phyloP scores from a whole-genome alignment of 1,284 basidiomycete genomes.

The Cutaneotrichosporon curvatum region DNA sequence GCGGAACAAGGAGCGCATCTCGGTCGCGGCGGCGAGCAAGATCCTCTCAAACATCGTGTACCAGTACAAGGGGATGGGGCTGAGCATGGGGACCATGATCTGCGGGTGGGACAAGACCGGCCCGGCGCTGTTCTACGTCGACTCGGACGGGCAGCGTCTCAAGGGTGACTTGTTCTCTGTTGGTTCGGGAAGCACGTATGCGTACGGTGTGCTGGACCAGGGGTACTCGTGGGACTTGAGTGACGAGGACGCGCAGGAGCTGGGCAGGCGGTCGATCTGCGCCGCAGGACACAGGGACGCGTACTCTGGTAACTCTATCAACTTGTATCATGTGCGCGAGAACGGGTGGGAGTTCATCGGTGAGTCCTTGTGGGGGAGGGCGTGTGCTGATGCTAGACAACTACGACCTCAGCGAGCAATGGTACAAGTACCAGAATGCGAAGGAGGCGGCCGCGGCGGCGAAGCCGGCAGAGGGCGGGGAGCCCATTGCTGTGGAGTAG shows the following conservation, averaged over 20 bases:
- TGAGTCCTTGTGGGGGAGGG: slow-evolving; percentile 44
- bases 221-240: slow-evolving; percentile 90
- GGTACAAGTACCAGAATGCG: slow-evolving; percentile 47
- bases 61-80: slow-evolving; percentile 97
- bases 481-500: slow-evolving; percentile 40
- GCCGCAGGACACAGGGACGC: slow-evolving; percentile 97
- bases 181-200: slow-evolving; percentile 95
- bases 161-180: slow-evolving; percentile 98
- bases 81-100: slow-evolving; percentile 99
- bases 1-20: slow-evolving; percentile 94
- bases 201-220: slow-evolving; percentile 91
- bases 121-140: slow-evolving; percentile 96
- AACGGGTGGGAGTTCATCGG: slow-evolving; percentile 90
- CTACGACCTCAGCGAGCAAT: slow-evolving; percentile 46
- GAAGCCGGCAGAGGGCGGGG: slow-evolving; percentile 14
- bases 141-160: slow-evolving; percentile 90
- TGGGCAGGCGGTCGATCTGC: slow-evolving; percentile 89
- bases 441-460: slow-evolving; percentile 34
- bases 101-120: slow-evolving; percentile 99
- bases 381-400: slow-evolving; percentile 28
- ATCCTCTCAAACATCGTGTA: slow-evolving; percentile 97
- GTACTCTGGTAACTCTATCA: slow-evolving; percentile 94
- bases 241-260: slow-evolving; percentile 90
- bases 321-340: slow-evolving; percentile 92
- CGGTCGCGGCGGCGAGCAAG: slow-evolving; percentile 96